Conservation (phyloP, 169 alveolate species). For the Plasmodium gaboni region DNA sequence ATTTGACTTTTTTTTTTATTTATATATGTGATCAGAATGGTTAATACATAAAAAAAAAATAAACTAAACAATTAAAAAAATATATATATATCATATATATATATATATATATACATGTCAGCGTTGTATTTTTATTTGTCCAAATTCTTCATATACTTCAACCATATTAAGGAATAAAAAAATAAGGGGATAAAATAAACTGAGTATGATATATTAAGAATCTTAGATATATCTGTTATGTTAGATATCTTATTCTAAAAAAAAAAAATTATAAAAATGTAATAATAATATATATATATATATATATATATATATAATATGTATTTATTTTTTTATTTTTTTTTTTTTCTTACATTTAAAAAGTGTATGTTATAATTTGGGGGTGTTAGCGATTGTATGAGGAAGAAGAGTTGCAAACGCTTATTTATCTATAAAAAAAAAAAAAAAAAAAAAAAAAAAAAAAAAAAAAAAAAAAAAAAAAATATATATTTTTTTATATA, state of each 20-base stretch:
- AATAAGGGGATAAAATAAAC: constrained; percentile 35
- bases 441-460: constrained; percentile 2
- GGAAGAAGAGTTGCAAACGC: constrained; percentile 25
- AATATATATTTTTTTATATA: too few species aligned
- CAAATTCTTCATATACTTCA: constrained; percentile 20
- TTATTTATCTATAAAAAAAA: constrained; percentile 28
- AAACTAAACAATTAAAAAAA: too few species aligned
- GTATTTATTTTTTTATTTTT: constrained; percentile 1
- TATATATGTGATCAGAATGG: too few species aligned
- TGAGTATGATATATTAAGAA: constrained; percentile 21
- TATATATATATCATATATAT: too few species aligned
- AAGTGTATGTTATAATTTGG: constrained; percentile 42
- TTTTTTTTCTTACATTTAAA: constrained; percentile 39
- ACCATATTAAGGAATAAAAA: constrained; percentile 28
- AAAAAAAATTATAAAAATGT: neutral
- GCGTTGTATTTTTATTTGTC: neutral
- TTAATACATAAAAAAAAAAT: too few species aligned
- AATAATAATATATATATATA: constrained; percentile 6
- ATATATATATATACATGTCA: neutral
- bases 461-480: too few species aligned
- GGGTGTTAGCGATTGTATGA: constrained; percentile 64
- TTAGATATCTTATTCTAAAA: constrained; percentile 21
- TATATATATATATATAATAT: neutral
- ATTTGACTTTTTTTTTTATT: too few species aligned
- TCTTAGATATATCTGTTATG: constrained; percentile 5